Base-by-base conservation (phyloP, 176 grass and related monocot genomes). In the Hyparrhenia diplandra region DNA sequence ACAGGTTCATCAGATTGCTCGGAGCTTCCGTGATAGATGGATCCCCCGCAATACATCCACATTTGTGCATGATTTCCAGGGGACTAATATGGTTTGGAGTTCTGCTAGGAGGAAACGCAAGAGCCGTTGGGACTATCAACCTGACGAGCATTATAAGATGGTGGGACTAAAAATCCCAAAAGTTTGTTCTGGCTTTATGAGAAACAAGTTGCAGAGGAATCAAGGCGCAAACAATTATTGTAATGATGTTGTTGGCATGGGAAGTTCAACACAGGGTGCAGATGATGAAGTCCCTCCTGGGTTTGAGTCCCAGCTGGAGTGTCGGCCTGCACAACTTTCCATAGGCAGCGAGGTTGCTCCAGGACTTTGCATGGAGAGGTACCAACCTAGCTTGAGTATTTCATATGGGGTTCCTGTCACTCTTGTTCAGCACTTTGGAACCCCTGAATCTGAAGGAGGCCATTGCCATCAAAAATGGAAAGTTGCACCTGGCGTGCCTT, bases 1-100 rank as follows among this genome's bases (percentile, higher is more conserved):
- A 76, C 88, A 99, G 97, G 91, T 99, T 90, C 93, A 99, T 61
- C 80, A 77, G 68, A 91, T 90, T 49, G 97, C 97, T 90, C 82
- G 90, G n/a, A 84, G 69, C 20, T 99, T 99, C 31, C 87, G 87
- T 63, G 86, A 99, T 74, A 86, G 73, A 69, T 99, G 87, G 85
- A 87, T 96, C 74, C 87, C n/a, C 51, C 83, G 82, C 76, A 18
- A 17, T 49, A 49, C 79, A 79, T 80, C 79, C 75, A 73, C 78
- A 79, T 71, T 35, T 46, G 74, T 45, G 59, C 12, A 73, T 16
- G 45, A 80, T 68, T 32, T 41, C 13, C 71, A 67, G 43, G 86
- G 59, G 67, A 77, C 45, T 46, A 64, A 30, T 30, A 83, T 60
- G 27, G 74, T 79, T 71, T 87, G 79, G 64, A 87, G 80, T 73